These are phyloP conservation scores for Rhododendron williamsianum DNA, from an alignment of 148 eudicot genomes.

Conservation along the genomic window DNA sequence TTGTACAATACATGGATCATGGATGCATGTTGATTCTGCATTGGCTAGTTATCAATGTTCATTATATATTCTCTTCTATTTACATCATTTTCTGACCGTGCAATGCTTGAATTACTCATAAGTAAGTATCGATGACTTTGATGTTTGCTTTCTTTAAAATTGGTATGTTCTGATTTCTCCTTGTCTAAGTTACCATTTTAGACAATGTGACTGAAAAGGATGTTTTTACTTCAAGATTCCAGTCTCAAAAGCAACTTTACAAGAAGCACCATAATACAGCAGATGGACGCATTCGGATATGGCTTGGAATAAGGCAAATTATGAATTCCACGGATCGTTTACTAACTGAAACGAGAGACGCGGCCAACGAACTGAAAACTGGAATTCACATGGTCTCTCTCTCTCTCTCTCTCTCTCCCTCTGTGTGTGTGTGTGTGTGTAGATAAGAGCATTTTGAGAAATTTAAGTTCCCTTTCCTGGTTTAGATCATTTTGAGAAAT, in stretches of 20 bases:
- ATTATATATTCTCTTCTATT: neutral
- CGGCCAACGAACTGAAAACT: constrained; percentile 62
- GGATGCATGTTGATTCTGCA: neutral
- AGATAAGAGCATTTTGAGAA: neutral
- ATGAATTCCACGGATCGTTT: constrained; percentile 85
- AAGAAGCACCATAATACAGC: constrained; percentile 73
- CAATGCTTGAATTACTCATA: neutral
- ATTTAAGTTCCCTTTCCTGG: neutral
- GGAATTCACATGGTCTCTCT: constrained; percentile 85
- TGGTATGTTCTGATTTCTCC: neutral
- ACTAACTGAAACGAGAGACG: constrained; percentile 60
- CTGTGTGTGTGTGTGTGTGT: neutral
- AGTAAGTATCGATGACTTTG: neutral
- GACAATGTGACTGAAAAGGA: constrained; percentile 12
- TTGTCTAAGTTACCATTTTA: neutral
- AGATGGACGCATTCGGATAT: constrained; percentile 75
- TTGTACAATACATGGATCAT: no score
- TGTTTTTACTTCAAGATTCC: constrained; percentile 25
- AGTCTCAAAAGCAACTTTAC: constrained; percentile 73
- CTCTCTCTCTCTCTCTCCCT: constrained; percentile 7
- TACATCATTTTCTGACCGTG: neutral
- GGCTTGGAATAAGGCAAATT: constrained; percentile 92
- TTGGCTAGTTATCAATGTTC: neutral
- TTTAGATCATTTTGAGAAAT: neutral
- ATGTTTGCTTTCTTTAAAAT: neutral